These are phyloP conservation scores for Jatropha curcas DNA, from an alignment of 345 rosid species.

Conservation along the genomic window DNA sequence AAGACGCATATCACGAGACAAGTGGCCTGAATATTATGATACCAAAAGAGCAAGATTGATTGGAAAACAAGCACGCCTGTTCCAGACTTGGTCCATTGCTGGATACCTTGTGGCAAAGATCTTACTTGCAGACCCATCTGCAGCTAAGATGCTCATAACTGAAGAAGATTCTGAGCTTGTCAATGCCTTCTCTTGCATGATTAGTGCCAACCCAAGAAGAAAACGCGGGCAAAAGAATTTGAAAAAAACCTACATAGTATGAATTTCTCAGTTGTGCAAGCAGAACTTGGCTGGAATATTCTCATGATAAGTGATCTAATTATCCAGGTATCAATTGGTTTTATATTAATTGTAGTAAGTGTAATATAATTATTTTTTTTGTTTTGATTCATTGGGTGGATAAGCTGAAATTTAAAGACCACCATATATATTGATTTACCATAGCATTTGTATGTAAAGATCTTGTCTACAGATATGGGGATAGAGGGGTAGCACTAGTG, in stretches of 20 bases:
- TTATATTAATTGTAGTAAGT: neutral
- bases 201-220: conserved; percentile 55
- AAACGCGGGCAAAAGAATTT: conserved; percentile 40
- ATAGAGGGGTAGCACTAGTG: neutral
- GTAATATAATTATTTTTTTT: neutral
- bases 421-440: neutral
- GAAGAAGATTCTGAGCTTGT: conserved; percentile 53
- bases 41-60: conserved; percentile 50
- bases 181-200: conserved; percentile 56
- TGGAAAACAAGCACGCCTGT: conserved; percentile 45
- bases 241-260: conserved; percentile 47
- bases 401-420: neutral
- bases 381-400: conserved; percentile 13
- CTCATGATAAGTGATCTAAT: neutral
- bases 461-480: neutral
- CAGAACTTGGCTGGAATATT: conserved; percentile 5
- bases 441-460: neutral
- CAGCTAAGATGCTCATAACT: conserved; percentile 43
- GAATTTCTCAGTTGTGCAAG: neutral
- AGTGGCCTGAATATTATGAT: conserved; percentile 62
- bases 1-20: conserved; percentile 40
- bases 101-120: conserved; percentile 56
- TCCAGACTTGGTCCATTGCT: conserved; percentile 60
- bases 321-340: neutral
- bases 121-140: conserved; percentile 41